Evolutionary conservation across 1,284 basidiomycete genomes (phyloP), one percentile per base, ranked within the genome.

Genomic region (Puccinia polysora): DNA sequence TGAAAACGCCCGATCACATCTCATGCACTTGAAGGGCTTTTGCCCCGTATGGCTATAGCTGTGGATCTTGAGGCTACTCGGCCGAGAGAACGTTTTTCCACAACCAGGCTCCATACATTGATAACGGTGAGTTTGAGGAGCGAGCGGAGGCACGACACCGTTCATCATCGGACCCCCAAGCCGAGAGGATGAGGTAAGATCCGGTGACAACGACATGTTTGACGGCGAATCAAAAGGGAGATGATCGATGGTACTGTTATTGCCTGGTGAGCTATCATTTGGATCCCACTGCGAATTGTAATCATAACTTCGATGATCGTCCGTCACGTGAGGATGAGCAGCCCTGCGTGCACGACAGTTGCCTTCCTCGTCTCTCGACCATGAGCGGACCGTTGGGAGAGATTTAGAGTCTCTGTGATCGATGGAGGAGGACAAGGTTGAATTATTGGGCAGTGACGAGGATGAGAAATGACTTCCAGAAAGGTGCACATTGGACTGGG

Each of bases 1-100:
- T 1, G 68, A 70, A 49, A 70, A 70, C 4, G 56, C 68, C n/a
- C 58, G 68, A 30, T 70, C 68, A 28, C 68, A 70, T 36, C 58
- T 5, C 47, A 62, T 40, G 23, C 68, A 70, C 56, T 70, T 70
- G 56, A 70, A 70, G 14, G 68, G 68, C 25, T 70, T 70, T 40
- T 70, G 68, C 7, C 68, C 68, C 10, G 68, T 70, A 49, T 70
- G 68, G 23, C 55, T 59, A 32, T 70, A 70, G 40, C 43, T 60
- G 32, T 62, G 58, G 20, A 70, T 70, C 49, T 70, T 70, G 28
- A 70, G 45, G 30, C 56, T 60, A 15, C 43, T 50, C 6, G 68
- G 68, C 20, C 68, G 28, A 18, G 68, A 70, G 34, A 70, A 70
- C 2, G 68, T 70, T 40, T 70, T 70, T 2, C 68, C 68, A 53